A percentile compares a stretch with the other conserved stretches of the same genome.
Evolutionary conservation across 2,329 filamentous ascomycete species (phyloP).

Genomic region (Calonectria multiphialidica): DNA sequence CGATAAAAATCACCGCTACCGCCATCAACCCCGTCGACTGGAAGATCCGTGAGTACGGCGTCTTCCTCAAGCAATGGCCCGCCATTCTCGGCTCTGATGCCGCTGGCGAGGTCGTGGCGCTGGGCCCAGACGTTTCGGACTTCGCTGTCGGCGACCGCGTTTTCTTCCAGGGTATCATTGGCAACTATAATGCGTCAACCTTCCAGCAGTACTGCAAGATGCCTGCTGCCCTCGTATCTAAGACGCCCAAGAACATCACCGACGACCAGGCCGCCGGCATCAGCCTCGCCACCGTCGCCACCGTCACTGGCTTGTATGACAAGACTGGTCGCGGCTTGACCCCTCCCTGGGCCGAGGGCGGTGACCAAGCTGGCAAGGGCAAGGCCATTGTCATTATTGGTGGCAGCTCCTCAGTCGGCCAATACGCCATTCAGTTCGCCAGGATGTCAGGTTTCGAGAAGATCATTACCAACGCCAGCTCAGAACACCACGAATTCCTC

Average conservation of each 20-base stretch:
- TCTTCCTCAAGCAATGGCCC: constrained; percentile 50
- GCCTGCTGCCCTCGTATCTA: constrained; percentile 46
- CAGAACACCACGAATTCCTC: neutral
- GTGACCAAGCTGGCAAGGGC: neutral
- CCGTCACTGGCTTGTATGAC: neutral
- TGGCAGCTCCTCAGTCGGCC: constrained; percentile 1
- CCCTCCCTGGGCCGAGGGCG: neutral
- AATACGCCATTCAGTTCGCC: neutral
- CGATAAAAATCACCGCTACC: constrained; percentile 39
- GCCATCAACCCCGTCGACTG: constrained; percentile 47
- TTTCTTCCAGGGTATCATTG: constrained; percentile 51
- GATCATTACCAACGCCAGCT: constrained; percentile 2
- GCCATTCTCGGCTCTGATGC: constrained; percentile 46
- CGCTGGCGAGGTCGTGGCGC: constrained; percentile 43
- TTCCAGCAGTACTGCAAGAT: constrained; percentile 54
- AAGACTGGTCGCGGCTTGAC: neutral
- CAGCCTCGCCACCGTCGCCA: neutral
- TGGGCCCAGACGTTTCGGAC: constrained; percentile 6
- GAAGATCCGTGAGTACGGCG: constrained; percentile 44
- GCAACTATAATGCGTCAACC: constrained; percentile 44
- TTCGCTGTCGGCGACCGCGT: constrained; percentile 33
- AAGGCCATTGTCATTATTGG: neutral
- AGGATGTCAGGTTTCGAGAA: neutral
- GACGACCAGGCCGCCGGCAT: constrained; percentile 44
- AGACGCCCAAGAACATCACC: constrained; percentile 45